These are phyloP conservation scores for Geoglossum cookeanum DNA, from an alignment of 2,329 filamentous ascomycete species.

Conservation along the genomic window DNA sequence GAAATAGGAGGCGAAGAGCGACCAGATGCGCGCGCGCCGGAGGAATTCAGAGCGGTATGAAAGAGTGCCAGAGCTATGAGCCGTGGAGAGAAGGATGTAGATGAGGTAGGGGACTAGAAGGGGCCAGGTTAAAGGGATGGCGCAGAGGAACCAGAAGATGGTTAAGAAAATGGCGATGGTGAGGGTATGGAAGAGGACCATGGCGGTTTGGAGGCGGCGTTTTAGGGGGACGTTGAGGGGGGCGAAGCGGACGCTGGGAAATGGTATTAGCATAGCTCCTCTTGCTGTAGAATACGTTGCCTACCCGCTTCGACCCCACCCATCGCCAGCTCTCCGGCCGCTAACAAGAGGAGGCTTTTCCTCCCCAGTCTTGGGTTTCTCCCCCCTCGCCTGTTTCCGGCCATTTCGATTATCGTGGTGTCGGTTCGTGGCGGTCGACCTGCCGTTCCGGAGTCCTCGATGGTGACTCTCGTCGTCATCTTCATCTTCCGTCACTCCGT, in stretches of 20 bases:
- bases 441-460: not conserved
- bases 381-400: slow-evolving; percentile 9
- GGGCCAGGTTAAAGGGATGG: slow-evolving; percentile 85
- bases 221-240: slow-evolving; percentile 51
- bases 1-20: slow-evolving; percentile 80
- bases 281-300: slow-evolving; percentile 9
- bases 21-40: slow-evolving; percentile 61
- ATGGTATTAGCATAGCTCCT: not conserved
- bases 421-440: not conserved
- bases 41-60: slow-evolving; percentile 56
- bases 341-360: slow-evolving; percentile 29
- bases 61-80: slow-evolving; percentile 56
- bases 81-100: slow-evolving; percentile 63
- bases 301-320: slow-evolving; percentile 27
- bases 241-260: slow-evolving; percentile 56
- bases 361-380: slow-evolving; percentile 17
- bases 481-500: slow-evolving; percentile 5
- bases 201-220: slow-evolving; percentile 29
- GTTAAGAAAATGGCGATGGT: slow-evolving; percentile 37
- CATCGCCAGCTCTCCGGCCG: slow-evolving; percentile 32
- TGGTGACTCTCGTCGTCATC: slow-evolving; percentile 9
- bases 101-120: slow-evolving; percentile 58
- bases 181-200: slow-evolving; percentile 30
- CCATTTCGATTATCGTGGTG: slow-evolving; percentile 1
- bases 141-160: slow-evolving; percentile 76